These are phyloP conservation scores for Aspergillus sp. DNA, from an alignment of 2,329 filamentous ascomycete genomes.

Conservation along the genomic window DNA sequence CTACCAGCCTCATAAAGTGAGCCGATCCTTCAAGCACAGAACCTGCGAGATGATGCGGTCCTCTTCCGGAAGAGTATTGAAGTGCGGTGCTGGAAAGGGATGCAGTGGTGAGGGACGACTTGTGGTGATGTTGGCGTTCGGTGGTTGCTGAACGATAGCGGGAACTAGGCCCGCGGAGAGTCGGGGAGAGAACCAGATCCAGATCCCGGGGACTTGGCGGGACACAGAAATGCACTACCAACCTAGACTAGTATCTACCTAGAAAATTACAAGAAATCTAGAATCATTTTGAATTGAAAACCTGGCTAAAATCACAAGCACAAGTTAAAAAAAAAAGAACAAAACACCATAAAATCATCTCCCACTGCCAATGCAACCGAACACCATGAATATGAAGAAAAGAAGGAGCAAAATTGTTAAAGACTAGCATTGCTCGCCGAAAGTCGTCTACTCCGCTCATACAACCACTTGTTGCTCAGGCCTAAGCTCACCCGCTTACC, in stretches of 20 bases:
- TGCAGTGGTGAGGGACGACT: constrained; percentile 6
- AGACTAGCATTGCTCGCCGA: constrained; percentile 37
- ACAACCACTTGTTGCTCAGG: constrained; percentile 92
- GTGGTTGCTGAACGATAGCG: constrained; percentile 13
- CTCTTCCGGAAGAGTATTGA: not conserved
- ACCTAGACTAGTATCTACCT: not conserved
- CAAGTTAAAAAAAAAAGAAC: too few relatives aligned
- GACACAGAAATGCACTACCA: not conserved
- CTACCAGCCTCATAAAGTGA: constrained; percentile 24
- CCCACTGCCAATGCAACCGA: not conserved
- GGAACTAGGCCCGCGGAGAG: constrained; percentile 15
- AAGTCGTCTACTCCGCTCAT: constrained; percentile 65
- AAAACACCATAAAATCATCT: not conserved
- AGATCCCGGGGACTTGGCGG: not conserved
- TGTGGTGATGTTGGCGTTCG: constrained; percentile 20
- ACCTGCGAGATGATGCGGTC: not conserved
- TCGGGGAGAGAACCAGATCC: constrained; percentile 1
- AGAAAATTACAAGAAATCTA: not conserved
- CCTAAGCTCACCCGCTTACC: constrained; percentile 70
- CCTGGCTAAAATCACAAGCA: not conserved
- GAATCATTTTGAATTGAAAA: not conserved
- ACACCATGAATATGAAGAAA: not conserved
- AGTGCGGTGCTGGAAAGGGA: not conserved
- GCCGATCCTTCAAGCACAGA: not conserved
- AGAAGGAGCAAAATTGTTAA: constrained; percentile 12